Evolutionary conservation across 2,329 filamentous ascomycete genomes (phyloP).

Genomic region (Ceratocystis diversiconidia): DNA sequence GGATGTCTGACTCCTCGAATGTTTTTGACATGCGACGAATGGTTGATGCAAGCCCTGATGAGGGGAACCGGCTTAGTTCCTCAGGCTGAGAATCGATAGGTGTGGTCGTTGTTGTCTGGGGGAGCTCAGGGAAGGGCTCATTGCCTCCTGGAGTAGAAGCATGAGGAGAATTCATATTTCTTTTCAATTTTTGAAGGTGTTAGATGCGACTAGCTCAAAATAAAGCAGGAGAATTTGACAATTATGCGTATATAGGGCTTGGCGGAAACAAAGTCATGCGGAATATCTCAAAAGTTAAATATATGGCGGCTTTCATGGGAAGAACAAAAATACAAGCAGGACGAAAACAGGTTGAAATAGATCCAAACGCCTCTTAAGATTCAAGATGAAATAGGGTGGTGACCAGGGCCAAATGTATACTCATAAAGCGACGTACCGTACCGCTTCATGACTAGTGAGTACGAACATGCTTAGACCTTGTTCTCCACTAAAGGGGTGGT

Average conservation of each 20-base stretch:
- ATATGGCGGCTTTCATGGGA: background rate
- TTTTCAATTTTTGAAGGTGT: background rate
- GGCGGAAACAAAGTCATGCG: background rate
- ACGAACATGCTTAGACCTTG: background rate
- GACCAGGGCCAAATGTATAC: background rate
- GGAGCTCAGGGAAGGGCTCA: constrained; percentile 2
- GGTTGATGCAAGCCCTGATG: constrained; percentile 13
- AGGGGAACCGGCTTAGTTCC: constrained; percentile 1
- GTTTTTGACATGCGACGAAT: constrained; percentile 25
- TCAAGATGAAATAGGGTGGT: background rate
- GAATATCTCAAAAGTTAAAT: background rate
- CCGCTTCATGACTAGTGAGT: background rate
- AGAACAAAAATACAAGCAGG: background rate
- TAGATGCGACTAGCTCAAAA: background rate
- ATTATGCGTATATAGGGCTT: background rate
- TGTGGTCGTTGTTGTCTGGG: background rate
- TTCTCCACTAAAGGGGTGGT: background rate
- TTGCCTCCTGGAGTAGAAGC: background rate
- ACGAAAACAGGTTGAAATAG: background rate
- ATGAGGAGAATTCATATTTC: background rate
- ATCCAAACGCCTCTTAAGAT: background rate
- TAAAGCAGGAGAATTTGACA: background rate
- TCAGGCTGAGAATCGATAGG: background rate
- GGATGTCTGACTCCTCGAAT: constrained; percentile 34
- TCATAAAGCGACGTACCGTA: background rate